These are phyloP conservation scores for Medicago ruthenica DNA, from an alignment of 306 rosid species.

Conservation along the genomic window DNA sequence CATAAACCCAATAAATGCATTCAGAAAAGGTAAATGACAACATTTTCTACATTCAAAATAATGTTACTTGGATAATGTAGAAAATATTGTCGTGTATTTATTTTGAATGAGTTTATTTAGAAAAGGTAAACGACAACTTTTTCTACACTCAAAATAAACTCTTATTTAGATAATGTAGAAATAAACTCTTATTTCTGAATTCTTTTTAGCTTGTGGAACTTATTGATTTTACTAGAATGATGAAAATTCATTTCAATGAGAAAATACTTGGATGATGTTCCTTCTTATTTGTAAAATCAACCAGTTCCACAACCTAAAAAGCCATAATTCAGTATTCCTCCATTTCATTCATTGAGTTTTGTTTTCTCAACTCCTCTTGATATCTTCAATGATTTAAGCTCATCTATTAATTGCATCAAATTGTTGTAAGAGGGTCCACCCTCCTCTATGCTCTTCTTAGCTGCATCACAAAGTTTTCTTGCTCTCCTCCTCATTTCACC, in stretches of 20 bases:
- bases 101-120: too few species aligned
- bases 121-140: not conserved
- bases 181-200: too few species aligned
- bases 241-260: not conserved
- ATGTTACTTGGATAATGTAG: too few species aligned
- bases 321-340: not conserved
- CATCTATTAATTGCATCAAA: conserved; percentile 38
- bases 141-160: not conserved
- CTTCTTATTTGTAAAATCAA: not conserved
- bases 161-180: too few species aligned
- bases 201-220: too few species aligned
- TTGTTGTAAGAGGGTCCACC: conserved; percentile 43
- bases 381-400: conserved; percentile 38
- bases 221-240: too few species aligned
- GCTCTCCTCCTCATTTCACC: conserved; percentile 35
- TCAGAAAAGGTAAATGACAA: not conserved
- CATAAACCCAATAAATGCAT: not conserved
- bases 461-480: conserved; percentile 33
- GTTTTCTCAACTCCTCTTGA: conserved; percentile 19
- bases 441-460: conserved; percentile 24
- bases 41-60: conserved; percentile 3
- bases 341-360: not conserved
- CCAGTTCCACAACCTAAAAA: not conserved
- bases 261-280: not conserved
- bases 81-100: too few species aligned